Evolutionary conservation across 2,329 filamentous ascomycete genomes (phyloP), one percentile per base, ranked within the genome.

Genomic region (Coniochaeta ligniaria): DNA sequence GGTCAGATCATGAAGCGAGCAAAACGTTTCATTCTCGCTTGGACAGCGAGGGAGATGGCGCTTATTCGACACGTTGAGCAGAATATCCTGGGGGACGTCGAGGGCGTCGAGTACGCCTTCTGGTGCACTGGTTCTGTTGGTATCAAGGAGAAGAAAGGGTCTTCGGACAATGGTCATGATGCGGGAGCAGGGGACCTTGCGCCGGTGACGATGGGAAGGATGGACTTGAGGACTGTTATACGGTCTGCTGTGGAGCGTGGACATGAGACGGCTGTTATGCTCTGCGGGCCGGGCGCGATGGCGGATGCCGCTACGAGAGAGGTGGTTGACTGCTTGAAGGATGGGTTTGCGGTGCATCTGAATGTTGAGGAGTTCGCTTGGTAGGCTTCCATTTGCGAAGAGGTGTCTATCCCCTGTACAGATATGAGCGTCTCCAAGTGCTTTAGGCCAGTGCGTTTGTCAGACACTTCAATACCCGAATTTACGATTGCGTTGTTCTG

Each of bases 231-330:
- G 22, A 11, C 22, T 24, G 43, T 26, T 6, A 47, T 47, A 7
- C 43, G 43, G 43, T 47, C 43, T 2, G 43, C 43, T 16, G 22
- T 47, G 43, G 43, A 47, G 22, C 2, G 8, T 9, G 22, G 22
- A 47, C 60, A 26, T 17, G 67, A 67, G 20, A 68, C 65, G 1
- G 65, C 66, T 0, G 66, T 71, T 1, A 22, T 71, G 1, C 65
- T 68, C 1, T 70, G 69, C 26, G 69, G 69, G 0, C 68, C 69
- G 1, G 65, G 62, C 8, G 62, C 59, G 4, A 70, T 71, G 68
- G 68, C 68, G 0, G 69, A 71, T 28, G 69, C 69, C 31, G 67
- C 65, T 2, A 60, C 66, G 45, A 62, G 31, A n/a, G 59, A 66
- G 56, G 63, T 67, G 24, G 60, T 66, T 3, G n/a, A 43, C 45